Conservation (phyloP, 352 stramenopile species). For the Globisporangium acanthophoron region DNA sequence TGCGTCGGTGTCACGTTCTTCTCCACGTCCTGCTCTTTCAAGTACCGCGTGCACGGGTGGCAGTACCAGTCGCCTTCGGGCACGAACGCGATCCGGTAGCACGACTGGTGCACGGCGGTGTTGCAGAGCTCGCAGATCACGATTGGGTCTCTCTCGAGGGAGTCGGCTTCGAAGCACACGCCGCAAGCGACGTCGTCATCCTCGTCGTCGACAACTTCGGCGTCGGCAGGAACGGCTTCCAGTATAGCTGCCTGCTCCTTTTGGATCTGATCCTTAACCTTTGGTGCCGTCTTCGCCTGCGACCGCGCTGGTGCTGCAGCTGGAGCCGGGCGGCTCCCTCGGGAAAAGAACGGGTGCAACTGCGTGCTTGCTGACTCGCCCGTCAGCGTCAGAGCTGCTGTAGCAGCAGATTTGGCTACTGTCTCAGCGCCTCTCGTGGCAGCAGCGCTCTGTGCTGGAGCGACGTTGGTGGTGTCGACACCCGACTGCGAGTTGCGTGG, state of each 20-base stretch:
- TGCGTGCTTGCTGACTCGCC: background rate
- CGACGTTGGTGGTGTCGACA: background rate
- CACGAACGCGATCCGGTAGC: constrained; percentile 61
- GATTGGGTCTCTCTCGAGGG: constrained; percentile 66
- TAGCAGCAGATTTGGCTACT: background rate
- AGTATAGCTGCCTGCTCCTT: background rate
- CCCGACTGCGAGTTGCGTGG: background rate
- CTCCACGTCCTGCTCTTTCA: constrained; percentile 31
- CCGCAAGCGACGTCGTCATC: constrained; percentile 57
- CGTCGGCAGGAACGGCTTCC: background rate
- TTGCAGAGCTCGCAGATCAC: constrained; percentile 76
- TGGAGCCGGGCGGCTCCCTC: background rate
- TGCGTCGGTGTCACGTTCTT: constrained; percentile 47
- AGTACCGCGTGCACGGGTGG: constrained; percentile 50
- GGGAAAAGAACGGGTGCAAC: background rate
- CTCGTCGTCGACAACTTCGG: background rate
- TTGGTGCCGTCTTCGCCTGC: background rate
- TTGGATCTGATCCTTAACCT: background rate
- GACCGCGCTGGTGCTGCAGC: background rate
- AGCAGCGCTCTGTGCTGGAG: background rate
- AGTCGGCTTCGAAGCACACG: constrained; percentile 62
- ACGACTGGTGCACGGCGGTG: constrained; percentile 73
- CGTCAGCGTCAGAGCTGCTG: too few species aligned
- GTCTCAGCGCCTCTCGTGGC: background rate
- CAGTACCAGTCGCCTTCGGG: constrained; percentile 79